Evolutionary conservation across 2,329 filamentous ascomycete genomes (phyloP).

Genomic region (Ophiostoma angusticollis): DNA sequence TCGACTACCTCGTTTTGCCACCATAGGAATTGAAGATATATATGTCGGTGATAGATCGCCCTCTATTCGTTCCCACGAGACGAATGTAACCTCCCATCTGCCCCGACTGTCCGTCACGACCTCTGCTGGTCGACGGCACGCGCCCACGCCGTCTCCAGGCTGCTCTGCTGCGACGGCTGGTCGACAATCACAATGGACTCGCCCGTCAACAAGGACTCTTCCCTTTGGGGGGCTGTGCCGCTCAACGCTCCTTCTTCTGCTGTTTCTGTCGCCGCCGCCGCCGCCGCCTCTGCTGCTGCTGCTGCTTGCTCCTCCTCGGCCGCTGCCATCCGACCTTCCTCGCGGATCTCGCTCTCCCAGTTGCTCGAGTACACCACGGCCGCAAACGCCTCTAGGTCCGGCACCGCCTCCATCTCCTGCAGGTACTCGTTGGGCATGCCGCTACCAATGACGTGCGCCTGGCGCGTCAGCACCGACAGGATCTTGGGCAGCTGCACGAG

Average conservation of each 20-base stretch:
- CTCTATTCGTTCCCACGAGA: too few relatives aligned
- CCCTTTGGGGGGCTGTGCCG: too few relatives aligned
- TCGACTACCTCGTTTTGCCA: too few relatives aligned
- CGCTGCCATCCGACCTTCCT: conserved; percentile 30
- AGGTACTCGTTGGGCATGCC: conserved; percentile 61
- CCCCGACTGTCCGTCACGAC: background rate
- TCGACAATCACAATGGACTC: conserved; percentile 45
- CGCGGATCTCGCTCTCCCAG: conserved; percentile 53
- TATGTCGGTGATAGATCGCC: too few relatives aligned
- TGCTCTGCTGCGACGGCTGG: conserved; percentile 24
- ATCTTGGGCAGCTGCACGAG: conserved; percentile 66
- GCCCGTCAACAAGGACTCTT: conserved; percentile 20
- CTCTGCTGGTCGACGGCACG: conserved; percentile 38
- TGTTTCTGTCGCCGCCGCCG: background rate
- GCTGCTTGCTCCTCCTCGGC: conserved; percentile 15
- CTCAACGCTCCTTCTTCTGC: background rate
- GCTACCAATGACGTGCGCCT: conserved; percentile 80
- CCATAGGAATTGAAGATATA: too few relatives aligned
- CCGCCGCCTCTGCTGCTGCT: conserved; percentile 12
- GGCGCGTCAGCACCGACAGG: conserved; percentile 76
- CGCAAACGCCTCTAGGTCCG: conserved; percentile 69
- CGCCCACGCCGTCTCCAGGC: conserved; percentile 58
- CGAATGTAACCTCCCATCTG: background rate
- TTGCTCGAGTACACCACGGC: conserved; percentile 82
- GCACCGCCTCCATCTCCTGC: conserved; percentile 61